Evolutionary conservation across 2,329 filamentous ascomycete genomes (phyloP), one percentile per base, ranked within the genome.

Genomic region (Parafenestella ontariensis): DNA sequence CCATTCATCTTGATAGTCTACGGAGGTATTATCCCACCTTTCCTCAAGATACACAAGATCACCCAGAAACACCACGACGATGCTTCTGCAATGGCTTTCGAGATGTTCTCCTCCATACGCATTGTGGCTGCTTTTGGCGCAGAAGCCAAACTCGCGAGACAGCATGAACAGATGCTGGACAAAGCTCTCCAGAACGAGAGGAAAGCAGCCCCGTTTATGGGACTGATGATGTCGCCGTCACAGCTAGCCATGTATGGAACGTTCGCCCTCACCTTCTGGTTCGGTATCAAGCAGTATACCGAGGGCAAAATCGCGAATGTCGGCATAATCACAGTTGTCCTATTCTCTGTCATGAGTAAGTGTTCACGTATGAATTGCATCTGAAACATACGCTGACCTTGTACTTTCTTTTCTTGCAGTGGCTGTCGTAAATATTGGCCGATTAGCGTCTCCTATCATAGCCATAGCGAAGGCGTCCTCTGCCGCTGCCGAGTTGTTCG

Each of bases 181-280:
- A 68, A 70, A 42, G 71, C 71, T 3, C 61, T 56, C 0, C 59
- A 62, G 2, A 71, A 68, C 18, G 69, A 70, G 45, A 63, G 58
- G 47, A 73, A 56, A 33, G 60, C 54, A 13, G 65, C 67, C 1
- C 73, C 74, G 3, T 46, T 76, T 5, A 65, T 75, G 60, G 75
- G 73, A 0, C 49, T 74, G 1, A 61, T 74, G 49, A 68, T 77
- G 59, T 56, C 68, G 5, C 74, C 74, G 2, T 59, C 62, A 5
- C 70, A 76, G 65, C 58, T 74, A 43, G 66, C 66, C 0, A 72
- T 71, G 63, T 77, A 75, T 46, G 75, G 68, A 0, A 74, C 66
- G 0, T 76, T 76, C 46, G 74, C 68, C 2, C 64, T 77, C 13
- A 66, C 74, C 0, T 77, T 77, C 36, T 77, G 74, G 73, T 77